Conservation (phyloP, 805 yeast genomes). For the Cyberlindnera suaveolens region DNA sequence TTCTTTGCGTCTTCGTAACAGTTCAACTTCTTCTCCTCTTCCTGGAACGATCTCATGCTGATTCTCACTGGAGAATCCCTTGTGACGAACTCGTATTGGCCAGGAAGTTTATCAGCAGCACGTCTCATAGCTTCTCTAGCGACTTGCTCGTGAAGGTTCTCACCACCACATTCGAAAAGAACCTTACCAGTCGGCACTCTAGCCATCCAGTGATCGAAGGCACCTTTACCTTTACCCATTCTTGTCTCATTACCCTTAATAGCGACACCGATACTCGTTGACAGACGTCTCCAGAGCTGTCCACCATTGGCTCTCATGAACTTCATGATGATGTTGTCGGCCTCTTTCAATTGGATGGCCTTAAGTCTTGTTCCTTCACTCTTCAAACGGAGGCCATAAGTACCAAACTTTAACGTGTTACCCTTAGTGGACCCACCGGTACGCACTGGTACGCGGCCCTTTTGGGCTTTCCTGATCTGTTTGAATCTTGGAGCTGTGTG, state of each 20-base stretch:
- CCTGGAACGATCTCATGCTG: constrained; percentile 54
- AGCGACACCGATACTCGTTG: constrained; percentile 85
- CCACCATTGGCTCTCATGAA: constrained; percentile 77
- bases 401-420: constrained; percentile 72
- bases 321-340: constrained; percentile 81
- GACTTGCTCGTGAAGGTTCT: constrained; percentile 74
- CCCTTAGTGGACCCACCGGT: constrained; percentile 94
- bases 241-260: constrained; percentile 97
- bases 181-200: constrained; percentile 95
- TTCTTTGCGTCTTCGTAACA: constrained; percentile 46
- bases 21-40: constrained; percentile 39
- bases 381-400: constrained; percentile 79
- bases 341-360: constrained; percentile 86
- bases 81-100: constrained; percentile 79
- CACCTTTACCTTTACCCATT: constrained; percentile 99
- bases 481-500: constrained; percentile 24
- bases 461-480: constrained; percentile 62
- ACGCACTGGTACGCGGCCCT: constrained; percentile 91
- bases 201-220: constrained; percentile 94
- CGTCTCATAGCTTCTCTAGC: constrained; percentile 88
- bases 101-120: constrained; percentile 90
- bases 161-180: constrained; percentile 74
- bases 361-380: constrained; percentile 82
- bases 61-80: constrained; percentile 61
- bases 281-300: constrained; percentile 69